A percentile compares a stretch with the other conserved stretches of the same genome.
These are phyloP conservation scores for Paraphoma sp. DNA, from an alignment of 2,329 filamentous ascomycete genomes.

Conservation along the genomic window DNA sequence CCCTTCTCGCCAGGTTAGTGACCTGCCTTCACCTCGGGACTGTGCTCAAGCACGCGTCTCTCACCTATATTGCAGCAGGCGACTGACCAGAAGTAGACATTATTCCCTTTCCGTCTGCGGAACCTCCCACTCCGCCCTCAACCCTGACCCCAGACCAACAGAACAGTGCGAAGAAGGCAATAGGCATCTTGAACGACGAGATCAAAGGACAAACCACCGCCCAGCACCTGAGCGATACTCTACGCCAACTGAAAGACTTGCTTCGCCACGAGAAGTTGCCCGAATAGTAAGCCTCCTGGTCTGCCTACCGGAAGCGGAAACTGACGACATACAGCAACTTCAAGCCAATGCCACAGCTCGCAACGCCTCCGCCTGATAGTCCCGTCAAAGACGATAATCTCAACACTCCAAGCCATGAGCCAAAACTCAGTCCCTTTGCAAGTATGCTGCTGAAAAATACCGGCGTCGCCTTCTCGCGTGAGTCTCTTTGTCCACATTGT, in stretches of 20 bases:
- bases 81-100: constrained; percentile 48
- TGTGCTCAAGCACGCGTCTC: constrained; percentile 15
- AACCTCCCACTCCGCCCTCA: constrained; percentile 48
- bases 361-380: constrained; percentile 40
- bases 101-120: constrained; percentile 53
- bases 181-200: constrained; percentile 76
- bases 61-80: constrained; percentile 16
- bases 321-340: constrained; percentile 36
- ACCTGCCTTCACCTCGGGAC: constrained; percentile 21
- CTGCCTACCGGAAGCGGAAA: neutral
- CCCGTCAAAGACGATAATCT: constrained; percentile 28
- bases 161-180: constrained; percentile 56
- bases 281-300: constrained; percentile 62
- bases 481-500: constrained; percentile 5
- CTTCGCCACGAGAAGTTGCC: constrained; percentile 74
- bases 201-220: constrained; percentile 66
- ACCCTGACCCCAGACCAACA: constrained; percentile 53
- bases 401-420: constrained; percentile 14
- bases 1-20: constrained; percentile 76
- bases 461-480: constrained; percentile 46
- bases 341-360: constrained; percentile 39
- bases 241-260: constrained; percentile 77
- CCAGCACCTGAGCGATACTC: constrained; percentile 71
- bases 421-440: constrained; percentile 59
- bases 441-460: constrained; percentile 58